phyloP scores from a whole-genome alignment of 352 stramenopile genomes.

The Globisporangium echinulatum region DNA sequence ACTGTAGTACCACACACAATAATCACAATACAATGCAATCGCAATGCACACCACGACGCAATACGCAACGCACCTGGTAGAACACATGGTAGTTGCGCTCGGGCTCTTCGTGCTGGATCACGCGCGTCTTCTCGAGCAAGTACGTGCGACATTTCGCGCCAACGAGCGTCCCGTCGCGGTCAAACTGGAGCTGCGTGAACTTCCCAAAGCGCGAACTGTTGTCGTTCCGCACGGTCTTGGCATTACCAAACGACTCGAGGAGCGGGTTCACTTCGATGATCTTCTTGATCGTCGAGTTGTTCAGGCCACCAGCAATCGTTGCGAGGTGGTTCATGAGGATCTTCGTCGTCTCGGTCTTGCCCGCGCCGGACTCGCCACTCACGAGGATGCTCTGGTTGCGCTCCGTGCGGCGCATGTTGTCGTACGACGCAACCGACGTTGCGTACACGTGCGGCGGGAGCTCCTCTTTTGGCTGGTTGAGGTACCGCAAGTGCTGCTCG shows the following conservation, averaged over 20 bases:
- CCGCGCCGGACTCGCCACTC: constrained; percentile 80
- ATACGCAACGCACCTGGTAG: constrained; percentile 55
- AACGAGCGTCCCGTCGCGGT: constrained; percentile 63
- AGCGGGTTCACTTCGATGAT: constrained; percentile 82
- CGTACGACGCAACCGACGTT: constrained; percentile 69
- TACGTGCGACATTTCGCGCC: constrained; percentile 95
- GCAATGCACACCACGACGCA: not conserved
- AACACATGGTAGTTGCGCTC: constrained; percentile 98
- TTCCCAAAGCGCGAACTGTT: constrained; percentile 49
- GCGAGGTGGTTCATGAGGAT: constrained; percentile 87
- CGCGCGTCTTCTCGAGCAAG: constrained; percentile 95
- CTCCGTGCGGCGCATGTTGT: constrained; percentile 64
- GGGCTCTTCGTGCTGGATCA: constrained; percentile 90
- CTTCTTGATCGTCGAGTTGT: constrained; percentile 74
- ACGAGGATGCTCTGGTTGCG: constrained; percentile 85
- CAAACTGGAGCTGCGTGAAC: constrained; percentile 56
- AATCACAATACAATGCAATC: not conserved
- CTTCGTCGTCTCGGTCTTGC: constrained; percentile 88
- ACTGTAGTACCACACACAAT: not conserved
- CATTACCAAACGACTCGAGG: constrained; percentile 81
- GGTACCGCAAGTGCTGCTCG: constrained; percentile 68
- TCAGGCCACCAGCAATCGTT: constrained; percentile 52
- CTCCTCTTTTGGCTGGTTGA: constrained; percentile 68
- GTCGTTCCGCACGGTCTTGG: constrained; percentile 47
- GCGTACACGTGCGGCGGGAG: constrained; percentile 77